Conservation (phyloP, 176 grass and related monocot species). For the Raddia guianensis region DNA sequence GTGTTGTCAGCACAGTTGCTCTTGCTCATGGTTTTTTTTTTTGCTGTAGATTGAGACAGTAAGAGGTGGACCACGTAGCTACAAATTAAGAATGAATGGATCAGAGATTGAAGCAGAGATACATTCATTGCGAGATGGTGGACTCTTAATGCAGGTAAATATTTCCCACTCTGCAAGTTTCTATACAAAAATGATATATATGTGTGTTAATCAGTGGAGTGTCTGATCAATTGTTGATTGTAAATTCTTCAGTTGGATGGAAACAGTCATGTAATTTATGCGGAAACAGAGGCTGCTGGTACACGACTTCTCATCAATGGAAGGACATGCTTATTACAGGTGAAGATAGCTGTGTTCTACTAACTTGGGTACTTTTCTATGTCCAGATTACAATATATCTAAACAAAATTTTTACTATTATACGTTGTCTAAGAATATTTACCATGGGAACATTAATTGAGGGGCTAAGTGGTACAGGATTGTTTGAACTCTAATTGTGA, state of each 20-base stretch:
- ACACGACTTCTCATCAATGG: conserved; percentile 99
- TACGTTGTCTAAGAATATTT: conserved; percentile 21
- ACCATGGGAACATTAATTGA: conserved; percentile 33
- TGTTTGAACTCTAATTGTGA: conserved; percentile 26
- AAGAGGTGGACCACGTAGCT: conserved; percentile 87
- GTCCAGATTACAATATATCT: conserved; percentile 17
- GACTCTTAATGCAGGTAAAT: conserved; percentile 97
- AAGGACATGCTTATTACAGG: conserved; percentile 99
- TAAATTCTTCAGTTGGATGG: conserved; percentile 82
- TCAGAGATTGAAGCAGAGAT: conserved; percentile 92
- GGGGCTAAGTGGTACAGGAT: not conserved
- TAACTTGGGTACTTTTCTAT: not conserved
- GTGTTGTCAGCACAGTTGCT: conserved; percentile 38
- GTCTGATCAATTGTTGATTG: conserved; percentile 27
- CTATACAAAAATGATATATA: conserved; percentile 18
- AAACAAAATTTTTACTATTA: conserved; percentile 19
- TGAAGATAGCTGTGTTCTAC: conserved; percentile 32
- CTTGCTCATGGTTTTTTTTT: conserved; percentile 37
- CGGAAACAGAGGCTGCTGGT: conserved; percentile 96
- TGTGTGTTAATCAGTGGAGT: not conserved
- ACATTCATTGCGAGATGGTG: conserved; percentile 91
- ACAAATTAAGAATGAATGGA: conserved; percentile 90
- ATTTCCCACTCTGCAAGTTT: conserved; percentile 5
- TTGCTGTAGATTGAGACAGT: conserved; percentile 72
- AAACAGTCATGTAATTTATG: conserved; percentile 98